Base-by-base conservation (phyloP, 208 protist species). In the Leishmania major region DNA sequence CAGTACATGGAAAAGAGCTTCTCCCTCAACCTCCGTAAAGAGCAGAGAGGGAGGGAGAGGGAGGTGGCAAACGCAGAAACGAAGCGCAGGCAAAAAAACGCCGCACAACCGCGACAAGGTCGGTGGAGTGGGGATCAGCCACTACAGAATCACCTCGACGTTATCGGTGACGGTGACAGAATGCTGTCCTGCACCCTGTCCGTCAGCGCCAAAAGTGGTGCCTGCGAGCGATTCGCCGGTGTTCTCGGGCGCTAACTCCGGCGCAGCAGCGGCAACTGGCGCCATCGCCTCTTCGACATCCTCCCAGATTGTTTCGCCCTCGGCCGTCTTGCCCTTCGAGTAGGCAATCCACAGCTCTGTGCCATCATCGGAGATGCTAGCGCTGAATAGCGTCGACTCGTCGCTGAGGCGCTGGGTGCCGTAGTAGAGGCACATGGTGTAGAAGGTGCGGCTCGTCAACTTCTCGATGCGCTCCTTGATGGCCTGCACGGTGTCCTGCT, bases 381-480 rank as follows among this genome's bases (percentile, higher is more conserved):
- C 91, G 86, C 93, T 94, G 78, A 88, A 92, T 43, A 98, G 88
- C 43, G 91, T 97, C n/a, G 88, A 87, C 70, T 83, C 85, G 76
- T 98, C 93, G 35, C 95, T 92, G 35, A 98, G 83, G 74, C 88
- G 92, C 76, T 97, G 93, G 51, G 85, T 86, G n/a, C 89, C 93
- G 28, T 93, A 85, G 83, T 94, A 96, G 31, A 98, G 89, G 22
- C 88, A 86, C 72, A 93, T 91, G 22, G 86, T 92, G 85, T 96
- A 96, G 76, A 96, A 96, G 17, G 85, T 92, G 45, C 90, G 88
- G 31, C 92, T 90, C 17, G 91, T 96, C 49, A 98, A 85, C 83
- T 96, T 97, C 78, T 96, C 95, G 43, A 96, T 84, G 8, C 95
- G 88, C 85, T 98, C 95, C 83, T 98, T 98, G 53, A 98, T 95